Conservation (phyloP, 163 green algal genomes). For the Chlorella variabilis region DNA sequence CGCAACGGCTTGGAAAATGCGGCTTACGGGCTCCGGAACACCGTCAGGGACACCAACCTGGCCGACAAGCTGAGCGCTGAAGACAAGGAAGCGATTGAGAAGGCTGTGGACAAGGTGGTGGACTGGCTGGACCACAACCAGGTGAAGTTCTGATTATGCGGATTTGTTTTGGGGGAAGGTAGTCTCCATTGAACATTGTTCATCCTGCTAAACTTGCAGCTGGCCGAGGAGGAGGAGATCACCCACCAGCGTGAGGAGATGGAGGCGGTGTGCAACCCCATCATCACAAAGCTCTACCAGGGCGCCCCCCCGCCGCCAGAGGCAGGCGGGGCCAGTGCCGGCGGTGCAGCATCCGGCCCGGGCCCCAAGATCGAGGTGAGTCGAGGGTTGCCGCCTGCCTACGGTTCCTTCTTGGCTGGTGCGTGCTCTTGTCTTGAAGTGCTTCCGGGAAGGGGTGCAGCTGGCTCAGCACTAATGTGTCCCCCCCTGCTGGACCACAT, state of each 20-base stretch:
- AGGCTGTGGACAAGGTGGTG: slow-evolving; percentile 84
- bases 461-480: too few species aligned
- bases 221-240: slow-evolving; percentile 69
- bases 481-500: too few species aligned
- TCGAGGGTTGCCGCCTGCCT: too few species aligned
- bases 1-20: slow-evolving; percentile 97
- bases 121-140: slow-evolving; percentile 92
- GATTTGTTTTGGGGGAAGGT: too few species aligned
- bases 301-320: neutral
- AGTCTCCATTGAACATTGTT: too few species aligned
- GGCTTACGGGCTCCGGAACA: slow-evolving; percentile 78
- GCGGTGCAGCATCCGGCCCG: neutral
- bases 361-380: slow-evolving; percentile 8
- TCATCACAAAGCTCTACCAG: slow-evolving; percentile 75
- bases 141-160: neutral
- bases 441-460: too few species aligned
- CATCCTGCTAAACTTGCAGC: too few species aligned
- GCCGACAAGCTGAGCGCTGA: slow-evolving; percentile 78
- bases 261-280: slow-evolving; percentile 91
- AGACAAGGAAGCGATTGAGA: slow-evolving; percentile 95
- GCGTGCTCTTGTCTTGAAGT: too few species aligned
- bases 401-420: too few species aligned
- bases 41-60: slow-evolving; percentile 72
- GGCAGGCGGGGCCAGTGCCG: neutral
- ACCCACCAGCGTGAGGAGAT: slow-evolving; percentile 89